Base-by-base conservation (phyloP, 805 yeast species). In the Metschnikowia gelsemii region DNA sequence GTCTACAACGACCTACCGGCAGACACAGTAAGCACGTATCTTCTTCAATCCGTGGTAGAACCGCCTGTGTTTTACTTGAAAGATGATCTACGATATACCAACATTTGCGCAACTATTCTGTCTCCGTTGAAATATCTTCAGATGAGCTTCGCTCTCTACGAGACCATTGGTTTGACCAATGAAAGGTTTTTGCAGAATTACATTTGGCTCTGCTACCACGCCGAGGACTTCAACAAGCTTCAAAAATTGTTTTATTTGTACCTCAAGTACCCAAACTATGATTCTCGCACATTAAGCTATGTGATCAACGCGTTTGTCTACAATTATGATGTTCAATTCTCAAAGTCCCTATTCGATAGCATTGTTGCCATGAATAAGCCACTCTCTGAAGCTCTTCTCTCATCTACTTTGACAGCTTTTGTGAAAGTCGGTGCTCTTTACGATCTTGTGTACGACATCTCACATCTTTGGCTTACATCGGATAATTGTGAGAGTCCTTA, bases 141-240 rank as follows among this genome's bases (percentile, higher is more conserved):
- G 29, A 40, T 48, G 14, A 47, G 56, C 5, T 59, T 54, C 44
- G 39, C 45, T 21, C 40, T 45, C 5, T 59, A 57, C 34, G 60
- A 59, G 32, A 33, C 28, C 6, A 30, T 39, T 8, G 45, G 47
- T 31, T 31, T 35, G 14, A 34, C 32, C 14, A 30, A 52, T 20
- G 47, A 45, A n/a, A 34, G 42, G 12, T 56, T 61, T 23, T 50
- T 55, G 27, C 61, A 59, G 29, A 49, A 53, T 28, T 59, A 56
- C 32, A 62, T 65, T 8, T 64, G 68, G 64, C 43, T 64, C 13
- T 58, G 68, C 34, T 69, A 63, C 47, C 70, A 69, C 49, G 51
- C 50, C 50, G 62, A 64, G 32, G 67, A 69, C 34, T 19, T 61
- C 11, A 49, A 52, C 13, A 46, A 55, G 19, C 36, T 63, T 14